Conservation (phyloP, 176 grass and related monocot species). For the Pharus latifolius region DNA sequence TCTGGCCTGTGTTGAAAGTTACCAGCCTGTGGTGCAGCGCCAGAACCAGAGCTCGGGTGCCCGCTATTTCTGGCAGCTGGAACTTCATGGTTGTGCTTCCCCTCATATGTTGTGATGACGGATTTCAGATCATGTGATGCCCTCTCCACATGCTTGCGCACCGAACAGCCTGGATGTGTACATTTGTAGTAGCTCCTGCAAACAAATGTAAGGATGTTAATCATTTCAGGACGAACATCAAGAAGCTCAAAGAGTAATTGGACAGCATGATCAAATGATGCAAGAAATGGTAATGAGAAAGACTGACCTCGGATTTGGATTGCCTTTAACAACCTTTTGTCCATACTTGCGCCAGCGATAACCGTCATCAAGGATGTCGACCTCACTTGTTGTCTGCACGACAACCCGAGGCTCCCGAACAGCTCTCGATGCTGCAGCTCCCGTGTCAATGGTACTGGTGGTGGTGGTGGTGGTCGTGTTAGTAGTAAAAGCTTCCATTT, state of each 20-base stretch:
- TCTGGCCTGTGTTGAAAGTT: conserved; percentile 33
- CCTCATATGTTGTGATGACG: conserved; percentile 89
- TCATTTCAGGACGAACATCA: background rate
- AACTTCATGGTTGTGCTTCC: conserved; percentile 96
- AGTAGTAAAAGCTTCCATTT: conserved; percentile 51
- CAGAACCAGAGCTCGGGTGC: conserved; percentile 23
- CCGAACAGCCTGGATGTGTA: conserved; percentile 67
- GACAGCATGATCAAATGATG: background rate
- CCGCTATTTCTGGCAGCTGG: conserved; percentile 81
- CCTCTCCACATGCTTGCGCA: conserved; percentile 94
- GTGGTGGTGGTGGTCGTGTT: background rate
- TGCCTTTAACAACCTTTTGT: conserved; percentile 99
- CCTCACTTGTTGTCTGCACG: conserved; percentile 95
- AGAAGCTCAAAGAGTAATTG: background rate
- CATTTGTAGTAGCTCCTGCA: conserved; percentile 99
- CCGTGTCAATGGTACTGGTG: conserved; percentile 65
- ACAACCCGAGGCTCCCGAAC: conserved; percentile 88
- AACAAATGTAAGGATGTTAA: background rate
- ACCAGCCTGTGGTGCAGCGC: conserved; percentile 15
- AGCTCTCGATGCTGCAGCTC: conserved; percentile 61
- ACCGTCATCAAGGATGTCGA: conserved; percentile 95
- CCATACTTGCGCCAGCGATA: conserved; percentile 99
- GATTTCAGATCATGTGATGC: conserved; percentile 99
- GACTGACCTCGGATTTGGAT: conserved; percentile 91
- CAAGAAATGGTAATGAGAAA: background rate